phyloP scores from a whole-genome alignment of 1,139 yeast species.

The Diutina pseudorugosa region DNA sequence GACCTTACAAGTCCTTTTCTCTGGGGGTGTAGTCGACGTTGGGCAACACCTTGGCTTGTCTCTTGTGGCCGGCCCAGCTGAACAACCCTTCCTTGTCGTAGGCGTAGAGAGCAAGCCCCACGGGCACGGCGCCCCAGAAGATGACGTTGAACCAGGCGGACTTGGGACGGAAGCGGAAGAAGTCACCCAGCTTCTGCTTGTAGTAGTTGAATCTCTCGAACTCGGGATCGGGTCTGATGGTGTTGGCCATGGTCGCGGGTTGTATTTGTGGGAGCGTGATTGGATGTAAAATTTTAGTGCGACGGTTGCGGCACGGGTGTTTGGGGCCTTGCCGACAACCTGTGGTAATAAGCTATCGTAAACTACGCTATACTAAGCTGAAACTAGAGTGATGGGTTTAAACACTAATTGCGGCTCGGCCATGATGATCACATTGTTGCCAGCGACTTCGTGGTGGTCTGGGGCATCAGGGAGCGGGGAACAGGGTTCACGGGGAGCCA shows the following conservation, averaged over 20 bases:
- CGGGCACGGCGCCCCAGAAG: slow-evolving; percentile 29
- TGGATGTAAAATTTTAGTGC: neutral
- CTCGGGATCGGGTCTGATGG: slow-evolving; percentile 33
- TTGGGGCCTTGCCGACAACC: too few relatives aligned
- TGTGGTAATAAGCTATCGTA: too few relatives aligned
- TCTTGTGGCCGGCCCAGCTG: slow-evolving; percentile 22
- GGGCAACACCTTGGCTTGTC: slow-evolving; percentile 23
- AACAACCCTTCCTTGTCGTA: slow-evolving; percentile 27
- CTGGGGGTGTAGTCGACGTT: slow-evolving; percentile 30
- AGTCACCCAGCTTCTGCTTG: slow-evolving; percentile 29
- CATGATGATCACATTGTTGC: too few relatives aligned
- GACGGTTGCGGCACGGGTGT: neutral
- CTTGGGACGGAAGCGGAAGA: slow-evolving; percentile 32
- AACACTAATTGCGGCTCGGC: too few relatives aligned
- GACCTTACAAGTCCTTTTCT: slow-evolving; percentile 27
- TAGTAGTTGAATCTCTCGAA: slow-evolving; percentile 32
- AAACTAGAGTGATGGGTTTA: too few relatives aligned
- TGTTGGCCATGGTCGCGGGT: slow-evolving; percentile 24
- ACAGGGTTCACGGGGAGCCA: too few relatives aligned
- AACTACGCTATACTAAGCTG: too few relatives aligned
- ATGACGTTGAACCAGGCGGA: slow-evolving; percentile 24
- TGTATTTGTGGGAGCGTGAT: neutral
- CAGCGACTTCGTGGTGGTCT: too few relatives aligned
- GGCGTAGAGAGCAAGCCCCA: slow-evolving; percentile 23
- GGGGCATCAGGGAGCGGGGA: too few relatives aligned